A percentile compares a stretch with the other conserved stretches of the same genome.
Conservation (phyloP, 2,329 filamentous ascomycete species). For the Cladobotryum protrusum region DNA sequence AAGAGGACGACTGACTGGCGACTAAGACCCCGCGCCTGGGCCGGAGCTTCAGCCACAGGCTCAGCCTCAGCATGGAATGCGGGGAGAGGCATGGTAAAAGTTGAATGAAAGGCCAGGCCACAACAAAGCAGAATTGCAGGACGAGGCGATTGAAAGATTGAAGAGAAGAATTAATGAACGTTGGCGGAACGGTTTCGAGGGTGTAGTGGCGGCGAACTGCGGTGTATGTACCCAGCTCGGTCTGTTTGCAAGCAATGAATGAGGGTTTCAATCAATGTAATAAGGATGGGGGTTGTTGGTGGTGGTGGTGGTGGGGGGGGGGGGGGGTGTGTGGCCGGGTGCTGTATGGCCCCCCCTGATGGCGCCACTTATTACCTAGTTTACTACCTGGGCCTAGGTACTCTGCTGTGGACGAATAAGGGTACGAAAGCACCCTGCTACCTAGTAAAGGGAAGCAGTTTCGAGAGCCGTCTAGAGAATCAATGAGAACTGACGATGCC, state of each 20-base stretch:
- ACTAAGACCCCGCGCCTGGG: slow-evolving; percentile 12
- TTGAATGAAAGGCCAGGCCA: neutral
- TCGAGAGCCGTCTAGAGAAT: too few relatives aligned
- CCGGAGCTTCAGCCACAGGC: slow-evolving; percentile 9
- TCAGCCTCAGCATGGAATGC: slow-evolving; percentile 9
- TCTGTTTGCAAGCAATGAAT: too few relatives aligned
- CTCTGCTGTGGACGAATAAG: too few relatives aligned
- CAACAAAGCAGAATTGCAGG: slow-evolving; percentile 1
- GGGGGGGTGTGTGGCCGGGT: too few relatives aligned
- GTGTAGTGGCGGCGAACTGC: slow-evolving; percentile 3
- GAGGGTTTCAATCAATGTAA: neutral
- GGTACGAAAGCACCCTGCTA: too few relatives aligned
- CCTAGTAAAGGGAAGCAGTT: too few relatives aligned
- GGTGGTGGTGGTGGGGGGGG: too few relatives aligned
- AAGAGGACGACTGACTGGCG: slow-evolving; percentile 34
- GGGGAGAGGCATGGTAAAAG: slow-evolving; percentile 5
- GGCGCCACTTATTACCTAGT: too few relatives aligned
- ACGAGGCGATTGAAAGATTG: neutral
- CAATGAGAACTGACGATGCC: too few relatives aligned
- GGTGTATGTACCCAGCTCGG: slow-evolving; percentile 4
- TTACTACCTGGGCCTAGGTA: too few relatives aligned
- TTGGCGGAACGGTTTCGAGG: slow-evolving; percentile 1
- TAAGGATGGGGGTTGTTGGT: neutral
- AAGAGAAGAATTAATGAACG: neutral
- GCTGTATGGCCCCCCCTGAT: too few relatives aligned